A percentile compares a stretch with the other conserved stretches of the same genome.
Evolutionary conservation across 2,329 filamentous ascomycete genomes (phyloP).

Genomic region (Colletotrichum somersetense): DNA sequence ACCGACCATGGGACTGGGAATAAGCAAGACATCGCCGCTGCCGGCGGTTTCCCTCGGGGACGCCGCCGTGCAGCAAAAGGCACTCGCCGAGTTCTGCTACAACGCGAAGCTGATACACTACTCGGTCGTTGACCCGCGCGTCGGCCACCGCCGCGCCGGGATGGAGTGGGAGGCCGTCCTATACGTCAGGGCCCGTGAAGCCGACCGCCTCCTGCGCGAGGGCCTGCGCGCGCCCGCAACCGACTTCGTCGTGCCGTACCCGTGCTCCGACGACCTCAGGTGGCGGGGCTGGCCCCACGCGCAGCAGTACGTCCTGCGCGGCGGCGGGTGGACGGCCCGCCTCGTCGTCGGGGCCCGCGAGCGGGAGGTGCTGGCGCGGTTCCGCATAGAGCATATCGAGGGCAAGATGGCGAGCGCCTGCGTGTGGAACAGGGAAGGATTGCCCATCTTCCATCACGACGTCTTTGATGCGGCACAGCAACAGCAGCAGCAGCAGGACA

Average conservation of each 20-base stretch:
- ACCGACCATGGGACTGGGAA: background rate
- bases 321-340: conserved; percentile 9
- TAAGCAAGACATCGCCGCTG: background rate
- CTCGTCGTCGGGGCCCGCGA: conserved; percentile 8
- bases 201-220: background rate
- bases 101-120: background rate
- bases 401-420: background rate
- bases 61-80: too few species aligned
- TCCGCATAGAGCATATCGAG: background rate
- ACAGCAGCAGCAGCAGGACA: background rate
- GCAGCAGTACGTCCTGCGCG: conserved; percentile 6
- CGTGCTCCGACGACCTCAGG: background rate
- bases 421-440: background rate
- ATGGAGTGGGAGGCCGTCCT: background rate
- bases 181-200: background rate
- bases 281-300: conserved; percentile 5
- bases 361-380: background rate
- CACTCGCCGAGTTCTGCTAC: background rate
- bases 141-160: background rate
- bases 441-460: background rate
- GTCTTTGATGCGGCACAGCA: background rate
- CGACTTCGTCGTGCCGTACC: background rate
- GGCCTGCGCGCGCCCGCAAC: background rate
- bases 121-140: background rate
- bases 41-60: too few species aligned